phyloP scores from a whole-genome alignment of 176 grass and related monocot genomes.

The Oryza nivara region DNA sequence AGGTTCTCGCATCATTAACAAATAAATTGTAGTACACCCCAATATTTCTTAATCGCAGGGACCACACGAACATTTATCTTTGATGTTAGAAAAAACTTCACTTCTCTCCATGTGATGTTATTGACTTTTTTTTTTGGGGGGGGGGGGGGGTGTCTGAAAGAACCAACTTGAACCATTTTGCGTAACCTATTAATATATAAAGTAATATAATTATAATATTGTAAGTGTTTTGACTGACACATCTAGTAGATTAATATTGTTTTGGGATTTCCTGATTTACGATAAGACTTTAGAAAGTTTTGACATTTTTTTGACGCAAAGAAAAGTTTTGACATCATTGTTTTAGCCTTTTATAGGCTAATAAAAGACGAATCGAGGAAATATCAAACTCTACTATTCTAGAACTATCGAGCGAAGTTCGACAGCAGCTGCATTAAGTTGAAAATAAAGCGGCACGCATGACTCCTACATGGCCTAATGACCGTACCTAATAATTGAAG shows the following conservation, averaged over 20 bases:
- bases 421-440: background rate
- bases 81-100: background rate
- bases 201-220: background rate
- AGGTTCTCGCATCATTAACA: background rate
- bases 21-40: conserved; percentile 5
- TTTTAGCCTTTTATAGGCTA: background rate
- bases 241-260: background rate
- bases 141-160: too few species aligned
- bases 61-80: background rate
- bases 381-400: background rate
- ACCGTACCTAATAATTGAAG: background rate
- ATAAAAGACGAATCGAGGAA: background rate
- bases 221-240: background rate
- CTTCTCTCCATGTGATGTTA: background rate
- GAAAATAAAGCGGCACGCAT: background rate
- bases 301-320: background rate
- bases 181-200: background rate
- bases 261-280: background rate
- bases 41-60: background rate
- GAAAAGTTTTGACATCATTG: background rate
- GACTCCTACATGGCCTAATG: background rate
- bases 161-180: too few species aligned
- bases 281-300: background rate
- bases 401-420: background rate
- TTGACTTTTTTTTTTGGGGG: background rate